Base-by-base conservation (phyloP, 192 early-diverging fungal genomes). In the Linnemannia elongata region DNA sequence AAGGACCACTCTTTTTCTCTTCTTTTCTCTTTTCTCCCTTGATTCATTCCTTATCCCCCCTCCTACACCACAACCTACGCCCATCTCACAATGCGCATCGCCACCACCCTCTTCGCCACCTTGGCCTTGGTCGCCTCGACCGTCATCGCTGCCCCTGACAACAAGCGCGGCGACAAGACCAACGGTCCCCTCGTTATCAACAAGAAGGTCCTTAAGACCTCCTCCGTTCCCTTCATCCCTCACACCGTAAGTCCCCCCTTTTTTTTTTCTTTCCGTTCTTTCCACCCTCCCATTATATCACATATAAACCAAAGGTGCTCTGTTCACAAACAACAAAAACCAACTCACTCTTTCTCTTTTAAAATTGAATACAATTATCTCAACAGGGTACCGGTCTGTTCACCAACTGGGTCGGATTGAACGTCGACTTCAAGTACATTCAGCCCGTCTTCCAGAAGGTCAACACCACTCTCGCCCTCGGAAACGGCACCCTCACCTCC, bases 381-480 rank as follows among this genome's bases (percentile, higher is more conserved):
- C 38, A 49, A 75, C 30, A 87, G 85, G 85, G 85, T 3, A 75
- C 79, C 9, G 68, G 20, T 0, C 72, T 78, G 76, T 81, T 87
- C 72, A 81, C 76, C 30, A 81, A 87, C 76, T 95, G 93, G 87
- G 88, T 96, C 7, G 92, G 93, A 45, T 89, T 93, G 69, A 91
- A 91, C 15, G 83, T 96, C 4, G 89, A 93, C 77, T 94, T 81
- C 87, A 76, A 87, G n/a, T 91, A 89, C 47, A 88, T 93, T 54
- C 69, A 89, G 57, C 89, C 88, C 12, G 70, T 94, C 12, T 93
- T 94, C 69, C 75, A 90, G 17, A 54, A 78, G 6, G 70, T 94
- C 22, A 93, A 92, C 74, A 81, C 89, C 1, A 90, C 92, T 2
- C 49, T 22, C 20, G 41, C 79, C 30, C 20, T 78, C 36, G 35